Conservation (phyloP, 2,329 filamentous ascomycete species). For the Raffaelea albimanens region DNA sequence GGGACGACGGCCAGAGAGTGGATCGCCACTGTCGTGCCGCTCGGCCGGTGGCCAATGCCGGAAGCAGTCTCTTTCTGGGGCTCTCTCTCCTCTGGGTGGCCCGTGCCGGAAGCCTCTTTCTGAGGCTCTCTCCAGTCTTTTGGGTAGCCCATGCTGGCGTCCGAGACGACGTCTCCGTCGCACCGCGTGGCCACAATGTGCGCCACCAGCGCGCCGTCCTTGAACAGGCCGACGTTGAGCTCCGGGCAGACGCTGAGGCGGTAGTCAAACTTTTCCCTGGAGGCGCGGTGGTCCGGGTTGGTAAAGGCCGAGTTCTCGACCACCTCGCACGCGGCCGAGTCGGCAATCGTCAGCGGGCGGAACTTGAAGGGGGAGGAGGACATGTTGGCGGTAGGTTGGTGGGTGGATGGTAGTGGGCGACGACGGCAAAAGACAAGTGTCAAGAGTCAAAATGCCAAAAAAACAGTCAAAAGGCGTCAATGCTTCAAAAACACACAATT, state of each 20-base stretch:
- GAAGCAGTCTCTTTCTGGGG: no score
- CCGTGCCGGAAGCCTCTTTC: conserved; percentile 26
- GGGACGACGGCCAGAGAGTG: conserved; percentile 78
- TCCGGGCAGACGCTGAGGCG: conserved; percentile 66
- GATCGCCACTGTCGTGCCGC: conserved; percentile 65
- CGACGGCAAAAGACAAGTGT: no score
- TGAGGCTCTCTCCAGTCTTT: conserved; percentile 51
- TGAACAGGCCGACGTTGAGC: conserved; percentile 68
- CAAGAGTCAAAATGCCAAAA: no score
- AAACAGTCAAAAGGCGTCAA: no score
- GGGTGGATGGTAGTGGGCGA: neutral
- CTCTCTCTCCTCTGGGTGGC: conserved; percentile 12
- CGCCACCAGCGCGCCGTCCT: conserved; percentile 53
- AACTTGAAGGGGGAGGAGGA: conserved; percentile 19
- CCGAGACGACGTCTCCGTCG: conserved; percentile 52
- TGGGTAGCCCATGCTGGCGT: conserved; percentile 68
- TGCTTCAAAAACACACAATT: no score
- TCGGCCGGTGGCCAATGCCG: conserved; percentile 58
- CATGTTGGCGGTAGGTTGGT: neutral
- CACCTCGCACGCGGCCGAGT: conserved; percentile 49
- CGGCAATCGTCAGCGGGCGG: conserved; percentile 59
- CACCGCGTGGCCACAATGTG: conserved; percentile 72
- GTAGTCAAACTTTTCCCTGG: conserved; percentile 58
- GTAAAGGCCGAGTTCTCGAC: conserved; percentile 47
- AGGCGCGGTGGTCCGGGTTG: conserved; percentile 38